phyloP scores from a whole-genome alignment of 2,329 filamentous ascomycete species.

The Didymella arachidicola region DNA sequence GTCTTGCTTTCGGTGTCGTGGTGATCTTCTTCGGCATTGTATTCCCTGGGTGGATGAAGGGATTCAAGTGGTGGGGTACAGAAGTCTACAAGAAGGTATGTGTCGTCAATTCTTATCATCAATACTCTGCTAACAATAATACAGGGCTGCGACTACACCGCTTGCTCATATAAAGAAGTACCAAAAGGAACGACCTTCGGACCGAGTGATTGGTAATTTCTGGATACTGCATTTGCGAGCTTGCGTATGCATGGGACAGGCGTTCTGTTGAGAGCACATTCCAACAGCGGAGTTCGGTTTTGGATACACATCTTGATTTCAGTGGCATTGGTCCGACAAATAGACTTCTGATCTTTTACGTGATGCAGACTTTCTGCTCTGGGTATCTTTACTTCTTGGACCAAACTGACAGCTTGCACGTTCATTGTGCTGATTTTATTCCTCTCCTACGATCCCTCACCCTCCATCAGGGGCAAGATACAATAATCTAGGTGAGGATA shows the following conservation, averaged over 20 bases:
- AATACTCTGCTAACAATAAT: conserved; percentile 8
- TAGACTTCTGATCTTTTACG: neutral
- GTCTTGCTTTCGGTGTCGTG: conserved; percentile 81
- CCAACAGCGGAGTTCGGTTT: conserved; percentile 10
- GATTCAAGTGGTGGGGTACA: conserved; percentile 87
- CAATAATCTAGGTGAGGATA: too few relatives aligned
- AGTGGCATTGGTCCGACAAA: neutral
- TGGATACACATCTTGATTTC: neutral
- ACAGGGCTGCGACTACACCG: conserved; percentile 81
- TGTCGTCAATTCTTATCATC: neutral
- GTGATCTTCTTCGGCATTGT: conserved; percentile 86
- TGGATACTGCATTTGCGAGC: conserved; percentile 9
- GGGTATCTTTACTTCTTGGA: neutral
- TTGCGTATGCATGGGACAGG: conserved; percentile 13
- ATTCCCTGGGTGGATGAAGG: conserved; percentile 77
- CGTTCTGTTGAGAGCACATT: conserved; percentile 11
- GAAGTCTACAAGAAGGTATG: conserved; percentile 76
- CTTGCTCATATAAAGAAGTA: conserved; percentile 74
- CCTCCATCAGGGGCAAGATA: neutral
- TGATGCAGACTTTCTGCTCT: neutral
- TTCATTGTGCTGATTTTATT: neutral
- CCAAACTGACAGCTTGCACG: neutral
- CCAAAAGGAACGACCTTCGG: conserved; percentile 46
- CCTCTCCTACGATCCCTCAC: neutral
- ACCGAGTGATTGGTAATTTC: conserved; percentile 40